These are phyloP conservation scores for Colletotrichum sp. DNA, from an alignment of 2,329 filamentous ascomycete genomes.

Conservation along the genomic window DNA sequence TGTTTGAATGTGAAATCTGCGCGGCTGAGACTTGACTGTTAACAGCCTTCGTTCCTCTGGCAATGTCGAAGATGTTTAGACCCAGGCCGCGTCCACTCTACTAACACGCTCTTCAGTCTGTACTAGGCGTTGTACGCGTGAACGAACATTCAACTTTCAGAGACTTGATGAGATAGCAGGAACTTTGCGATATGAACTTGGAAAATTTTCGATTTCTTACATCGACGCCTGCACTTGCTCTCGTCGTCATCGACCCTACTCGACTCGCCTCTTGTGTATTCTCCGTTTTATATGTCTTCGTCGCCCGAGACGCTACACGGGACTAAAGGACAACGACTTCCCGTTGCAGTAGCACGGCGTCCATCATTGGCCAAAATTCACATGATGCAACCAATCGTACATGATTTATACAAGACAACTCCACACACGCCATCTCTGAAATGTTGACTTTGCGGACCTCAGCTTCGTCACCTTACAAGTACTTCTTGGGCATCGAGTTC, in stretches of 20 bases:
- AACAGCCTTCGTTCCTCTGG: background rate
- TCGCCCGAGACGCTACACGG: background rate
- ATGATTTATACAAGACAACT: background rate
- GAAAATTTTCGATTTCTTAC: background rate
- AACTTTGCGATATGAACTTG: background rate
- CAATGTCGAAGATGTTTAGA: background rate
- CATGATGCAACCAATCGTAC: background rate
- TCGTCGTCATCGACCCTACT: background rate
- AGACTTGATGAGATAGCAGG: background rate
- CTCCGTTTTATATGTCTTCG: background rate
- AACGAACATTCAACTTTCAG: background rate
- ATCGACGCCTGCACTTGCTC: background rate
- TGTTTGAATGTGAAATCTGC: background rate
- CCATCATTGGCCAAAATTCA: background rate
- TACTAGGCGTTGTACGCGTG: background rate
- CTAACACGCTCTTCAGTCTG: background rate
- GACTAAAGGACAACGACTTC: background rate
- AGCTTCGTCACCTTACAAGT: constrained; percentile 60
- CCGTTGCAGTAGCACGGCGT: background rate
- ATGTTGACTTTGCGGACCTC: background rate
- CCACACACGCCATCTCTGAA: background rate
- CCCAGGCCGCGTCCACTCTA: background rate
- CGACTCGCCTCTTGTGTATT: background rate
- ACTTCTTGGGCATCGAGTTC: constrained; percentile 86
- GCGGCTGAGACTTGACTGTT: background rate